phyloP scores from a whole-genome alignment of 441 rosid species.

The Euphorbia corollata region DNA sequence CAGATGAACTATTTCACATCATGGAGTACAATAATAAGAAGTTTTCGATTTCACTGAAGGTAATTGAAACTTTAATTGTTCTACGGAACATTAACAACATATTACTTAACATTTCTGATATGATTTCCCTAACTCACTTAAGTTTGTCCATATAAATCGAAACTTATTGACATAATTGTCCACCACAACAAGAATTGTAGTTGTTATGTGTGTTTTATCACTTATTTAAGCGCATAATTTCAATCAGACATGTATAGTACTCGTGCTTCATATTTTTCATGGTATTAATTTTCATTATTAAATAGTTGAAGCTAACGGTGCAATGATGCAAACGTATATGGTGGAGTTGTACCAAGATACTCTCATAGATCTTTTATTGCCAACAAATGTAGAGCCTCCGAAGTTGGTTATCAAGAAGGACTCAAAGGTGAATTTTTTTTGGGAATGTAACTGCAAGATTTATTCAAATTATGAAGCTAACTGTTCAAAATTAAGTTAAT shows the following conservation, averaged over 20 bases:
- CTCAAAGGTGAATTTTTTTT: constrained; percentile 46
- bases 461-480: not conserved
- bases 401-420: constrained; percentile 90
- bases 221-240: no score
- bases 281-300: no score
- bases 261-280: no score
- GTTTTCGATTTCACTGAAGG: constrained; percentile 80
- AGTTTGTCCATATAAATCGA: no score
- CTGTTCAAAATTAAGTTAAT: not conserved
- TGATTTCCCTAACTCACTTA: no score
- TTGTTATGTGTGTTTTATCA: no score
- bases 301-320: constrained; percentile 13
- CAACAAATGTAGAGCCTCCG: constrained; percentile 55
- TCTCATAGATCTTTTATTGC: constrained; percentile 71
- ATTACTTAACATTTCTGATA: not conserved
- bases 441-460: not conserved
- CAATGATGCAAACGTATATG: constrained; percentile 68
- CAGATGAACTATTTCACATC: constrained; percentile 68
- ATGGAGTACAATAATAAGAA: constrained; percentile 66
- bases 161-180: no score
- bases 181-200: no score
- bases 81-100: no score
- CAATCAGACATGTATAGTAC: no score
- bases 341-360: constrained; percentile 96
- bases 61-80: not conserved